Conservation (phyloP, 1,284 basidiomycete genomes). For the Sporisorium graminicola region DNA sequence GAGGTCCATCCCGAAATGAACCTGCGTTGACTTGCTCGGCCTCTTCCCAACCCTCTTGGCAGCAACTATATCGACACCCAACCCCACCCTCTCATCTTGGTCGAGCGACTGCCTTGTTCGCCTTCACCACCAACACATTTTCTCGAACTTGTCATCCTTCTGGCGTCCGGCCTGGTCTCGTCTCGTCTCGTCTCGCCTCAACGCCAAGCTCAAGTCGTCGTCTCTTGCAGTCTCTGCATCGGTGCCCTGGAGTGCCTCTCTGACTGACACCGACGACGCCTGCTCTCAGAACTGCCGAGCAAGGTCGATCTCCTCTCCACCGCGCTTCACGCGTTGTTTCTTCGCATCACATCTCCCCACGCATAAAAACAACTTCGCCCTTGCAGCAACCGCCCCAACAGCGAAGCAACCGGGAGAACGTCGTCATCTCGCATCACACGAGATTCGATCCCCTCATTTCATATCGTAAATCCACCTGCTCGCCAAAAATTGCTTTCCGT, state of each 20-base stretch:
- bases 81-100: constrained; percentile 5
- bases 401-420: not conserved
- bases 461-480: not conserved
- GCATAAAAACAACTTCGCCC: not conserved
- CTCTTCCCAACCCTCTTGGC: constrained; percentile 10
- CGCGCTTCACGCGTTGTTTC: not conserved
- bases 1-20: constrained; percentile 21
- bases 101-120: not conserved
- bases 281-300: not conserved
- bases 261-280: not conserved
- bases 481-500: not conserved
- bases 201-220: not conserved
- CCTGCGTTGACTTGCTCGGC: constrained; percentile 15
- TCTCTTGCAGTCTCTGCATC: not conserved
- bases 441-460: not conserved
- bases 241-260: too few relatives aligned
- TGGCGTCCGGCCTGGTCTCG: not conserved
- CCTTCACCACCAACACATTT: not conserved
- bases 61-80: not conserved
- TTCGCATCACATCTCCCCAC: not conserved
- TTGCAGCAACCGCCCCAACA: not conserved
- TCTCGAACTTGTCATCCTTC: not conserved
- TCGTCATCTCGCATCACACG: not conserved
- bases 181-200: not conserved
- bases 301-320: not conserved